Base-by-base conservation (phyloP, 2,329 filamentous ascomycete species). In the Trichoderma guizhouense region DNA sequence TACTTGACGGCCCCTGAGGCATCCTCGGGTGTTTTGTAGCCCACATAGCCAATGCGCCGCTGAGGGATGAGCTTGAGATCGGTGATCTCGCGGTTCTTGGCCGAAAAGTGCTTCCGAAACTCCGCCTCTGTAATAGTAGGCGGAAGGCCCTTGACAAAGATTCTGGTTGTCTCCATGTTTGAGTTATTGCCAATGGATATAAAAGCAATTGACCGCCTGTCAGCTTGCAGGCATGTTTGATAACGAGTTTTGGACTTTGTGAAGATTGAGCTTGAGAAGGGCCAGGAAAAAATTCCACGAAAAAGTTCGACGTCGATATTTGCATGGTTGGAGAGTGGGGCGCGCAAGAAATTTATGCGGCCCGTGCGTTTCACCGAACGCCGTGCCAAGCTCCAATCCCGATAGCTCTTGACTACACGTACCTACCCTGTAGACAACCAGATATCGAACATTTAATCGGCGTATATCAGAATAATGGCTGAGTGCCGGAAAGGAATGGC, bases 31-130 rank as follows among this genome's bases (percentile, higher is more conserved):
- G 89, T 93, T 83, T 93, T 95, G 86, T 95, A 98, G 74, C 96
- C 96, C 73, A 99, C 90, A 86, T 97, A 99, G 77, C 95, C 96
- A 82, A 99, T 98, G 76, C 95, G 90, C 78, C 96, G 90, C 78
- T 94, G 91, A 7, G 93, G 89, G 79, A 98, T 93, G 79, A 98
- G 89, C 87, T 97, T 97, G 77, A 94, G 89, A 83, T 99, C 96
- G 68, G 95, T 98, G 79, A 98, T 89, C 74, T 92, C 86, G 74
- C 89, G 89, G 74, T 91, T 91, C 77, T 89, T 84, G 53, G 84
- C 87, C 73, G 92, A 89, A 82, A 99, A 99, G 83, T 98, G 95
- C 79, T 93, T 94, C 79, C 90, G 91, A 79, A 98, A 92, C 75
- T 97, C 93, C 68, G 91, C 90, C 82, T 97, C 94, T 14, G 90